Evolutionary conservation across 352 stramenopile species (phyloP).

Genomic region (Phytopythium litorale): DNA sequence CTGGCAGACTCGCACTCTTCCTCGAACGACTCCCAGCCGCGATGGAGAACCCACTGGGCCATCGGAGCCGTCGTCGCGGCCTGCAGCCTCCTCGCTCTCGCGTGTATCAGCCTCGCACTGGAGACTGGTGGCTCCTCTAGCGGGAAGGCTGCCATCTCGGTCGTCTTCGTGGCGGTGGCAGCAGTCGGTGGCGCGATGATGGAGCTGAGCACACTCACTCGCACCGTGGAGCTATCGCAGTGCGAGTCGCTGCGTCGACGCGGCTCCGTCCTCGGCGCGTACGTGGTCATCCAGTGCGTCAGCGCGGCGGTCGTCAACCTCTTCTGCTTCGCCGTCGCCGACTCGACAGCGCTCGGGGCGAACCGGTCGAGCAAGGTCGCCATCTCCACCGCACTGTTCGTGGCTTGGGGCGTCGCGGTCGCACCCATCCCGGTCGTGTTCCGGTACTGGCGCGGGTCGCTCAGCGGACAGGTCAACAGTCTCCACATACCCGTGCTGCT

Average conservation of each 20-base stretch:
- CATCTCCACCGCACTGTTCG: constrained; percentile 7
- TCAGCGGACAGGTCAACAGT: constrained; percentile 1
- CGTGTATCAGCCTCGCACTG: constrained; percentile 20
- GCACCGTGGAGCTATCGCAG: constrained; percentile 36
- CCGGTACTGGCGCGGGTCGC: constrained; percentile 28
- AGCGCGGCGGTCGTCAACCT: constrained; percentile 1
- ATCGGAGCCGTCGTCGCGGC: constrained; percentile 32
- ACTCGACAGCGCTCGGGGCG: constrained; percentile 10
- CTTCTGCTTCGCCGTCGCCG: constrained; percentile 13
- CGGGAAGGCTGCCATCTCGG: constrained; percentile 11
- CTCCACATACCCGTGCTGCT: constrained; percentile 23
- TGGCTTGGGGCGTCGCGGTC: constrained; percentile 24
- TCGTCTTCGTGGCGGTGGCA: constrained; percentile 21
- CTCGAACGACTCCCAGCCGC: not conserved
- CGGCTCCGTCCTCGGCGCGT: constrained; percentile 28
- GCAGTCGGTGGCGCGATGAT: constrained; percentile 23
- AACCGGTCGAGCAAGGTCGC: constrained; percentile 13
- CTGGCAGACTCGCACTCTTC: constrained; percentile 1
- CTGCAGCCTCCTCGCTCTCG: constrained; percentile 20
- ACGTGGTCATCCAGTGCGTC: constrained; percentile 25
- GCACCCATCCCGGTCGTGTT: constrained; percentile 23
- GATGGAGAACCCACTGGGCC: constrained; percentile 70
- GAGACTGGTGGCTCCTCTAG: constrained; percentile 6
- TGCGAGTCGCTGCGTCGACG: constrained; percentile 30
- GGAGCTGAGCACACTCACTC: constrained; percentile 29